Conservation (phyloP, 768 basidiomycete species). For the Daedaleopsis nitida region DNA sequence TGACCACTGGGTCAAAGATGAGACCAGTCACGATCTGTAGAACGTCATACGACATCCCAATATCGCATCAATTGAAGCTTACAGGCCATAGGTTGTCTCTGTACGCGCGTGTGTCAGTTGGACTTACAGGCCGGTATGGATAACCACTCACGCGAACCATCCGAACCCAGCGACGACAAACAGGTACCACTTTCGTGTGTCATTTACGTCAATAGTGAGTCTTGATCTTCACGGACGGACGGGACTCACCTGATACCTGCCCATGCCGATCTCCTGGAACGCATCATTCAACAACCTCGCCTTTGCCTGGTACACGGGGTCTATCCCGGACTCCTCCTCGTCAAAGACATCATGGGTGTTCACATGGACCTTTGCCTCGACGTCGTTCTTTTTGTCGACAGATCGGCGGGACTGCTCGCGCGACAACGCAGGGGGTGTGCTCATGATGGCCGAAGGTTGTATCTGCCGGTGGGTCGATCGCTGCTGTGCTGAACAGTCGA, state of each 20-base stretch:
- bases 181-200: slow-evolving; percentile 48
- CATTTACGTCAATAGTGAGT: neutral
- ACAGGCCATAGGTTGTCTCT: slow-evolving; percentile 81
- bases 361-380: slow-evolving; percentile 4
- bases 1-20: slow-evolving; percentile 61
- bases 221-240: neutral
- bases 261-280: slow-evolving; percentile 59
- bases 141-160: slow-evolving; percentile 64
- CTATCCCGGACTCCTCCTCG: slow-evolving; percentile 35
- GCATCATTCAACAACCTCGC: slow-evolving; percentile 48
- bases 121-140: neutral
- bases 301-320: slow-evolving; percentile 53
- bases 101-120: neutral
- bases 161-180: slow-evolving; percentile 74
- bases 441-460: neutral
- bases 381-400: neutral
- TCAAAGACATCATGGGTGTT: slow-evolving; percentile 34
- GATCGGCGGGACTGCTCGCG: neutral
- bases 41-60: neutral
- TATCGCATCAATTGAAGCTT: slow-evolving; percentile 20
- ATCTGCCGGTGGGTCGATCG: neutral
- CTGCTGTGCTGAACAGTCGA: neutral
- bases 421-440: neutral
- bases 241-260: slow-evolving; percentile 49
- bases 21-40: slow-evolving; percentile 62